Base-by-base conservation (phyloP, 495 filamentous ascomycete genomes). In the Pseudotulostoma volvatum region DNA sequence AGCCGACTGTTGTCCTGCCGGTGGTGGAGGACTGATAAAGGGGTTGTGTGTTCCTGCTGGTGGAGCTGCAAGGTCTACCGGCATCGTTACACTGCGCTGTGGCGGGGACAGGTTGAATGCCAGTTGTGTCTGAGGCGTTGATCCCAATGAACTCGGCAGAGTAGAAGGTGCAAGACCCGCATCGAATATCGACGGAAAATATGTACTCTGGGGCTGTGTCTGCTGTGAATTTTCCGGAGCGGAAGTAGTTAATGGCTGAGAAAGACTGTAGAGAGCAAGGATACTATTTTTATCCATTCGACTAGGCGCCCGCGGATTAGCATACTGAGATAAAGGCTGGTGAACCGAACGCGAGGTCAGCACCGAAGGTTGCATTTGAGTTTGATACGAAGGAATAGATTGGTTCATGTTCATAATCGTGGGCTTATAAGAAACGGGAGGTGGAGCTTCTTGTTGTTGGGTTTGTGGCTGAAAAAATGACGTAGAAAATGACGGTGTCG, bases 191-290 rank as follows among this genome's bases (percentile, higher is more conserved):
- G 34, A 45, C 43, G 31, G 44, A 20, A 5, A 18, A 21, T 4
- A 21, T 31, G n/a, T 14, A 18, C n/a, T 18, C 33, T 15, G 33
- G 16, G 34, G 42, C 4, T 44, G 50, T n/a, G 44, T 36, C 31
- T 53, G 53, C 36, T 45, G 51, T 28, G 35, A 50, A 35, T 65
- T 54, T 39, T 57, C 50, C 15, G 56, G 52, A 33, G 56, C 50
- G 9, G 49, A 50, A 8, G 58, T 42, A 20, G 56, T 47, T 14
- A 56, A 58, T 14, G 57, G 53, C 5, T 78, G 80, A 11, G 81
- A 74, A 38, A 84, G 68, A 53, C 78, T 79, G 59, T 87, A 97
- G 3, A 97, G 60, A 9, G 86, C 81, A 42, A 97, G 70, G 47
- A 97, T 96, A 34, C 76, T 78, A 8, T 73, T 74, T 47, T 93